Evolutionary conservation across 768 basidiomycete species (phyloP).

Genomic region (Kwoniella pini): DNA sequence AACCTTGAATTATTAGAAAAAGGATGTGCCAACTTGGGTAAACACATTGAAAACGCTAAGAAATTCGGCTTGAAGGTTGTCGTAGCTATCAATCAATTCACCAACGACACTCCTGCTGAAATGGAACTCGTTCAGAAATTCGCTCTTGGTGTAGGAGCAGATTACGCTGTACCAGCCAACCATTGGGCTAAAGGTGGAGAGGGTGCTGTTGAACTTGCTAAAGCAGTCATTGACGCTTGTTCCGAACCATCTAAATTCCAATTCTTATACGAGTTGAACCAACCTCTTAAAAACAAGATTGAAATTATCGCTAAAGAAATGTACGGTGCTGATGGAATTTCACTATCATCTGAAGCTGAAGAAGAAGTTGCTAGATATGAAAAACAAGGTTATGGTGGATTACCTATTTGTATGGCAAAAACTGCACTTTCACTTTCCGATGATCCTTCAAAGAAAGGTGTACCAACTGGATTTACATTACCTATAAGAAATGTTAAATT

Average conservation of each 20-base stretch:
- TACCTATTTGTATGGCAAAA: slow-evolving; percentile 90
- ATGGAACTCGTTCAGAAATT: slow-evolving; percentile 77
- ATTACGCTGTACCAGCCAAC: slow-evolving; percentile 91
- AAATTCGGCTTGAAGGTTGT: slow-evolving; percentile 97
- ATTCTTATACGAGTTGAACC: slow-evolving; percentile 85
- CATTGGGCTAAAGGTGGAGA: slow-evolving; percentile 97
- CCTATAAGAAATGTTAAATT: slow-evolving; percentile 85
- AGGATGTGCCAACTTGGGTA: slow-evolving; percentile 88
- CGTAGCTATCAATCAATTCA: slow-evolving; percentile 91
- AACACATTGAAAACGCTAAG: slow-evolving; percentile 89
- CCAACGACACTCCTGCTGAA: slow-evolving; percentile 86
- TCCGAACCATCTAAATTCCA: slow-evolving; percentile 75
- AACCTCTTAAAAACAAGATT: slow-evolving; percentile 86
- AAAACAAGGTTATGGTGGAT: slow-evolving; percentile 66
- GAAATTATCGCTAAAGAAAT: slow-evolving; percentile 81
- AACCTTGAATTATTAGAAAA: slow-evolving; percentile 83
- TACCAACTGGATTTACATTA: slow-evolving; percentile 86
- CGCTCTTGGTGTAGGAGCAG: slow-evolving; percentile 81
- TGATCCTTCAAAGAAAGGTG: slow-evolving; percentile 85
- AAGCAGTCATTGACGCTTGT: slow-evolving; percentile 86
- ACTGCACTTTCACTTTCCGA: slow-evolving; percentile 98
- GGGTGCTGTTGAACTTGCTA: slow-evolving; percentile 84
- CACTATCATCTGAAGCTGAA: slow-evolving; percentile 78
- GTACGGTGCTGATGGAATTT: slow-evolving; percentile 89
- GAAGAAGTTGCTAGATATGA: slow-evolving; percentile 89